These are phyloP conservation scores for Globisporangium irregulare DNA, from an alignment of 352 stramenopile species.

Conservation along the genomic window DNA sequence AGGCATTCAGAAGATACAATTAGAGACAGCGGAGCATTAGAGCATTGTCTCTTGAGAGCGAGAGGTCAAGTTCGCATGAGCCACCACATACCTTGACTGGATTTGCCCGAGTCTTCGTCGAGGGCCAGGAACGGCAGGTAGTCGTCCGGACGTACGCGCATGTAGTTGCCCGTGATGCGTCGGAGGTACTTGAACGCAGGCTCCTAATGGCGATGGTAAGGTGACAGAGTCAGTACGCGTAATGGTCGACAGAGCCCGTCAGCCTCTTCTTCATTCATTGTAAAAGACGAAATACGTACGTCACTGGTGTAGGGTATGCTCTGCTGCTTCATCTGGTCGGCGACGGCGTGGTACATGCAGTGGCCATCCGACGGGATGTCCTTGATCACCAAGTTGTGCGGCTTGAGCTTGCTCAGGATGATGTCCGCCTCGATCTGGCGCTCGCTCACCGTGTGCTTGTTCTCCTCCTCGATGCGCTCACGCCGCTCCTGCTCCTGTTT, in stretches of 20 bases:
- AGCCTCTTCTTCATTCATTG: too few relatives aligned
- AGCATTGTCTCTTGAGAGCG: background rate
- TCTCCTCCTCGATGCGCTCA: slow-evolving; percentile 75
- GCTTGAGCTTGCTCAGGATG: slow-evolving; percentile 58
- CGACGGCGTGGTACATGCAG: slow-evolving; percentile 97
- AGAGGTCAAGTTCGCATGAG: background rate
- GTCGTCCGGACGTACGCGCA: slow-evolving; percentile 83
- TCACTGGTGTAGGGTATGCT: slow-evolving; percentile 20
- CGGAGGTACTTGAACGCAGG: slow-evolving; percentile 69
- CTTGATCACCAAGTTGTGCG: slow-evolving; percentile 69
- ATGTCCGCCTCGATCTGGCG: slow-evolving; percentile 80
- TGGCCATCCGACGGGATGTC: slow-evolving; percentile 96
- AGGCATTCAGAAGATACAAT: background rate
- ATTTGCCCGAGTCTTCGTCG: slow-evolving; percentile 44
- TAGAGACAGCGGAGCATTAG: background rate
- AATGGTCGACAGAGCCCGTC: too few relatives aligned
- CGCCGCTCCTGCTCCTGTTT: slow-evolving; percentile 67
- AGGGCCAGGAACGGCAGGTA: slow-evolving; percentile 91
- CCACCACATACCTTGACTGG: slow-evolving; percentile 25
- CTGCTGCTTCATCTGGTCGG: slow-evolving; percentile 84
- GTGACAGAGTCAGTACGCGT: background rate
- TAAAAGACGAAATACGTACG: slow-evolving; percentile 7
- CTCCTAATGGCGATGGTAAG: slow-evolving; percentile 15
- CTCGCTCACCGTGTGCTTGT: slow-evolving; percentile 75
- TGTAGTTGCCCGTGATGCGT: slow-evolving; percentile 69